These are phyloP conservation scores for Thraustochytrium sp. DNA, from an alignment of 352 stramenopile species.

Conservation along the genomic window DNA sequence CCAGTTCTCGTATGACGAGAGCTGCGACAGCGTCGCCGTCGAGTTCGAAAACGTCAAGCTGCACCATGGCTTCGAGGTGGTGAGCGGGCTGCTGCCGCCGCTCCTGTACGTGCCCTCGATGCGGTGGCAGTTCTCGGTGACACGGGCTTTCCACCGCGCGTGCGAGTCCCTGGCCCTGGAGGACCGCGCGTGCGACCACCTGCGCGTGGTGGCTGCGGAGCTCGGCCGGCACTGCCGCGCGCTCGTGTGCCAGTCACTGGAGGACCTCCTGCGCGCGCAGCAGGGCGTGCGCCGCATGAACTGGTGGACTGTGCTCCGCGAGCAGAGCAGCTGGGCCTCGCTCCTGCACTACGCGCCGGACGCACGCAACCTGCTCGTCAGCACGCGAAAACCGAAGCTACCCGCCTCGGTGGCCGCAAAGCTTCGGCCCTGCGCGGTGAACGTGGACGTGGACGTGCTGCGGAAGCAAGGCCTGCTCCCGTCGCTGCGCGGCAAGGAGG, in stretches of 20 bases:
- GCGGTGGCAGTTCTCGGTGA: conserved; percentile 19
- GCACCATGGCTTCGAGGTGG: conserved; percentile 12
- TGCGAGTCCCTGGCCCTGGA: not conserved
- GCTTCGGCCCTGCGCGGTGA: conserved; percentile 1
- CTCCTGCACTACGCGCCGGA: not conserved
- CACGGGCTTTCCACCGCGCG: not conserved
- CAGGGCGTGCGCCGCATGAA: not conserved
- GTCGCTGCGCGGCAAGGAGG: too few species aligned
- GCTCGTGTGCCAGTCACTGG: not conserved
- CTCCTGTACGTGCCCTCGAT: not conserved
- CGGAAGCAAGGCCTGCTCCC: not conserved
- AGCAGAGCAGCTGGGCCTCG: not conserved
- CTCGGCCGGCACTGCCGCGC: not conserved
- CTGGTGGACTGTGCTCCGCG: not conserved
- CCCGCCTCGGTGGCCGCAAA: not conserved
- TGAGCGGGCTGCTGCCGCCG: not conserved
- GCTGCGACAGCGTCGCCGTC: not conserved
- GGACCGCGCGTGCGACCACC: not conserved
- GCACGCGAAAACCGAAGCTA: not conserved
- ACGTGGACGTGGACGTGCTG: not conserved
- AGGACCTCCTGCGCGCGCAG: not conserved
- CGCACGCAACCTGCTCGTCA: not conserved
- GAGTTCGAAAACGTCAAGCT: not conserved
- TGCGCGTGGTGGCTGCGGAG: not conserved
- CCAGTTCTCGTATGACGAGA: not conserved